phyloP scores from a whole-genome alignment of 2,329 filamentous ascomycete genomes.

The Blumeria hordei region DNA sequence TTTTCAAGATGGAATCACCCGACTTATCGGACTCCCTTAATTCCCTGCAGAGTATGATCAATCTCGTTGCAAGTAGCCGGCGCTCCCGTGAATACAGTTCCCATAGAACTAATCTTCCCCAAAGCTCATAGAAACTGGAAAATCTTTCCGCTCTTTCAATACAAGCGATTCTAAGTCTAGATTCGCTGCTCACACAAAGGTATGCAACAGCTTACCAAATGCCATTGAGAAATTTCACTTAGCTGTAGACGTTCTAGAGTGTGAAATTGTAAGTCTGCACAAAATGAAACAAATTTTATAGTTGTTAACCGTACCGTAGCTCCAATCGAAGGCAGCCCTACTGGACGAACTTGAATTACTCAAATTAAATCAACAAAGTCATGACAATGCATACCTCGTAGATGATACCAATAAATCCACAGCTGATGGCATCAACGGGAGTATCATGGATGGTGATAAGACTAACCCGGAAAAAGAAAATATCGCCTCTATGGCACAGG shows the following conservation, averaged over 20 bases:
- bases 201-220: conserved; percentile 10
- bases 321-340: neutral
- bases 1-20: conserved; percentile 15
- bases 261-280: conserved; percentile 25
- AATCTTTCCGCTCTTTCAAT: conserved; percentile 25
- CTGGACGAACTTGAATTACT: neutral
- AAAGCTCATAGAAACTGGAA: conserved; percentile 34
- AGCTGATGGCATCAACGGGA: neutral
- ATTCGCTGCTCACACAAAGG: conserved; percentile 9
- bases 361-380: neutral
- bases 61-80: conserved; percentile 25
- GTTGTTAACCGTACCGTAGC: neutral
- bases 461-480: neutral
- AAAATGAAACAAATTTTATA: neutral
- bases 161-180: conserved; percentile 21
- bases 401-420: neutral
- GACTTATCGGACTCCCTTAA: neutral
- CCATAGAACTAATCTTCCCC: neutral
- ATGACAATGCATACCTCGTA: neutral
- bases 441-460: neutral
- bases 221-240: conserved; percentile 19
- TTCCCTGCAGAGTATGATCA: conserved; percentile 22
- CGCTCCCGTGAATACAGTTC: conserved; percentile 1
- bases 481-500: neutral
- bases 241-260: conserved; percentile 30